phyloP scores from a whole-genome alignment of 176 grass and related monocot genomes.

The Triticum urartu region DNA sequence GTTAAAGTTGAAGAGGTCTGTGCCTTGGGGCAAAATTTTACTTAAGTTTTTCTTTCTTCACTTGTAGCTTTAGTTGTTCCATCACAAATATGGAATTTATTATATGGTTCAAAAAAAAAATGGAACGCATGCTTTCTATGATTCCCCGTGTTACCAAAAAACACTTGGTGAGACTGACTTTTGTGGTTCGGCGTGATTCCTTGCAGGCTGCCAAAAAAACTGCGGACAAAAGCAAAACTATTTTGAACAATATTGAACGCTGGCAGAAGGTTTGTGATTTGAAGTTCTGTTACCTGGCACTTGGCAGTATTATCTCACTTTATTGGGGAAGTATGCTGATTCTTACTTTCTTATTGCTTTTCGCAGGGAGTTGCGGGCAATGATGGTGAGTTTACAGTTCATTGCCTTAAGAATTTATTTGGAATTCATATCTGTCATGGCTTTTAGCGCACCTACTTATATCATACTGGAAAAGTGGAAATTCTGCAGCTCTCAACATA shows the following conservation, averaged over 20 bases:
- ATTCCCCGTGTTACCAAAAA: conserved; percentile 6
- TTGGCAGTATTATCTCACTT: not conserved
- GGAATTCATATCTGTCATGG: conserved; percentile 1
- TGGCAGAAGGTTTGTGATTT: conserved; percentile 94
- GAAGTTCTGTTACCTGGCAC: conserved; percentile 2
- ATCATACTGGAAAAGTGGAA: not conserved
- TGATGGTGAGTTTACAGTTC: conserved; percentile 70
- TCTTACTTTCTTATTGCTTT: conserved; percentile 42
- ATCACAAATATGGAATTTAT: not conserved
- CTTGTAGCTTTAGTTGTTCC: not conserved
- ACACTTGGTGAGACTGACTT: conserved; percentile 7
- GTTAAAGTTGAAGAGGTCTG: conserved; percentile 97
- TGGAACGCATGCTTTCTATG: not conserved
- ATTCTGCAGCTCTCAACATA: conserved; percentile 2
- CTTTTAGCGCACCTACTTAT: conserved; percentile 5
- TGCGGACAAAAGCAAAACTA: conserved; percentile 62
- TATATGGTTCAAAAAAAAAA: no score
- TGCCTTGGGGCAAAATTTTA: not conserved
- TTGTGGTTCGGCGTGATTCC: not conserved
- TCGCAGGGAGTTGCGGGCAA: conserved; percentile 85
- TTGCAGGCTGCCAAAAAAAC: conserved; percentile 95
- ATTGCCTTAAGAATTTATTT: conserved; percentile 10
- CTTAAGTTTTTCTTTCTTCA: not conserved
- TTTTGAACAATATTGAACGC: conserved; percentile 90
- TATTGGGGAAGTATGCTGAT: conserved; percentile 21